Base-by-base conservation (phyloP, 768 basidiomycete species). In the Kwoniella dejecticola region DNA sequence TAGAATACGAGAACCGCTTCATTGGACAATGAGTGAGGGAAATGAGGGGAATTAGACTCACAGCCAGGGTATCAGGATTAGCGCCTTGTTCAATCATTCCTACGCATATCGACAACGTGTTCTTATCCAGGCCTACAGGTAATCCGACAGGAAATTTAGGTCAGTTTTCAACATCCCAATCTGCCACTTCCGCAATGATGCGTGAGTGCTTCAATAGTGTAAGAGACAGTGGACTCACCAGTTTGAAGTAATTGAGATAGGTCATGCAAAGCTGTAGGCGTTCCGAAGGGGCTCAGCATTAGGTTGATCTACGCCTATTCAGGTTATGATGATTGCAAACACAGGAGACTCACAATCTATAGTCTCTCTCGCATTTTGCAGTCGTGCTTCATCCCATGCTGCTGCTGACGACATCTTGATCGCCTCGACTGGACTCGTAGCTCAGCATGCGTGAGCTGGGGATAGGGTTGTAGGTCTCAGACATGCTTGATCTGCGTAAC, bases 81-180 rank as follows among this genome's bases (percentile, higher is more conserved):
- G 89, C 89, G 17, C 92, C 92, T 63, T 85, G 87, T 80, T 95
- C 92, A 69, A 95, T 91, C 88, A 95, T 87, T 40, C 87, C 84
- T 23, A 95, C 86, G 76, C 92, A 95, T 24, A 89, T 92, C 33
- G 89, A 90, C n/a, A 95, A 84, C 2, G 90, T 90, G 74, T 91
- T 89, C 71, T 89, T 90, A 81, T 94, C 91, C 41, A 95, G 83
- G 59, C 88, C 75, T 76, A 42, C 19, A 8, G 7, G 33, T 42
- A 11, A 19, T 12, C 19, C 17, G 31, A 30, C 2, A 38, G 3
- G 30, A 48, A 12, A 23, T 61, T 24, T 58, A 24, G 15, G 36
- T 27, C n/a, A n/a, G n/a, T n/a, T n/a, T n/a, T n/a, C n/a, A n/a
- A n/a, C n/a, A n/a, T n/a, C n/a, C n/a, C n/a, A n/a, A n/a, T n/a